Evolutionary conservation across 495 filamentous ascomycete genomes (phyloP).

Genomic region (Trichoderma asperelloides): DNA sequence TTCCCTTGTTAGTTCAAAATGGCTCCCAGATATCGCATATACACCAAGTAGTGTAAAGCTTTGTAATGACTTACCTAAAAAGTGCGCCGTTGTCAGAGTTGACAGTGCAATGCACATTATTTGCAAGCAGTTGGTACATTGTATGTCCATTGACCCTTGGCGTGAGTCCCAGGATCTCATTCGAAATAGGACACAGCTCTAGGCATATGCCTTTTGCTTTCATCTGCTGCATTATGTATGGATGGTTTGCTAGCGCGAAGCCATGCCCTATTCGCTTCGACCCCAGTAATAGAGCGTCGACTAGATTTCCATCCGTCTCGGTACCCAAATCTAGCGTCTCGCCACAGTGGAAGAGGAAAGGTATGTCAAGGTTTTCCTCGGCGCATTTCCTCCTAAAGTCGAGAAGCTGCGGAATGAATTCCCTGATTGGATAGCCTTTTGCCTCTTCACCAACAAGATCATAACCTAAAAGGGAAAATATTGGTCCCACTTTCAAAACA

Average conservation of each 20-base stretch:
- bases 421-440: constrained; percentile 55
- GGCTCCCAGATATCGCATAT: background rate
- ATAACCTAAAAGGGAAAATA: constrained; percentile 44
- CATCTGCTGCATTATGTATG: constrained; percentile 70
- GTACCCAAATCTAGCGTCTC: constrained; percentile 74
- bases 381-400: constrained; percentile 70
- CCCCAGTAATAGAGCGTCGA: constrained; percentile 77
- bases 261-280: constrained; percentile 86
- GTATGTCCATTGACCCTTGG: constrained; percentile 37
- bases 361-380: constrained; percentile 65
- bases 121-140: constrained; percentile 41
- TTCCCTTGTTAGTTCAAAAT: background rate
- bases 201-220: constrained; percentile 74
- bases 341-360: constrained; percentile 91
- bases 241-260: constrained; percentile 82
- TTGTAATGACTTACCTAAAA: constrained; percentile 31
- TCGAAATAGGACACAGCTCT: constrained; percentile 85
- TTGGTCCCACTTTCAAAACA: background rate
- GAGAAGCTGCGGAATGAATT: constrained; percentile 68
- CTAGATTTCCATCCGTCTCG: constrained; percentile 73
- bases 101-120: constrained; percentile 44
- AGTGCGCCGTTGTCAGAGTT: constrained; percentile 48
- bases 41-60: background rate
- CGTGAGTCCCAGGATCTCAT: constrained; percentile 60
- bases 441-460: constrained; percentile 87